These are phyloP conservation scores for Dendrobium nobile DNA, from an alignment of 106 monocot species.

Conservation along the genomic window DNA sequence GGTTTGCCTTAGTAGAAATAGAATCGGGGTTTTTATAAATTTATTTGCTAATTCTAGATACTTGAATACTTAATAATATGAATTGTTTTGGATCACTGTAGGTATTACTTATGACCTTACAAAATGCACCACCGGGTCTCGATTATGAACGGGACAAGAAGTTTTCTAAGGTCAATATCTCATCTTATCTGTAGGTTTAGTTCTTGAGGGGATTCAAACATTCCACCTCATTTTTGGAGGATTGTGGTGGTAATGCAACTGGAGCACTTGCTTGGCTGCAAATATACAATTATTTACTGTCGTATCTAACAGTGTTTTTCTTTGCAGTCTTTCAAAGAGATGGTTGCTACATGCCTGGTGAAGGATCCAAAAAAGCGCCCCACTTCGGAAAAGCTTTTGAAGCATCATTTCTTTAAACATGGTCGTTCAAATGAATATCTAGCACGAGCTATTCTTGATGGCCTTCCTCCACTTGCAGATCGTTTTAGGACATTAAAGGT, in stretches of 20 bases:
- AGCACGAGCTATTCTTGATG: constrained; percentile 51
- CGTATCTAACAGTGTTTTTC: neutral
- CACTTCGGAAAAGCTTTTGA: constrained; percentile 83
- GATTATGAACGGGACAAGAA: constrained; percentile 86
- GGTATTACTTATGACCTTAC: constrained; percentile 95
- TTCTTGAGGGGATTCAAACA: constrained; percentile 2
- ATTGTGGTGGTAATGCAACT: neutral
- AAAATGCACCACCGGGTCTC: constrained; percentile 95
- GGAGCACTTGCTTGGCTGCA: constrained; percentile 1
- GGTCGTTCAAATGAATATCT: constrained; percentile 68
- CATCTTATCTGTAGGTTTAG: constrained; percentile 4
- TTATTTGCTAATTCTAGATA: neutral
- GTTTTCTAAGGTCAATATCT: constrained; percentile 64
- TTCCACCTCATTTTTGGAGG: neutral
- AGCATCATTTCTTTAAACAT: constrained; percentile 87
- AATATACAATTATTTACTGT: constrained; percentile 1
- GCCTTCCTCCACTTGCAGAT: constrained; percentile 83
- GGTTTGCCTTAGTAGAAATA: constrained; percentile 22
- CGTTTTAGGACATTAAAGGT: constrained; percentile 84
- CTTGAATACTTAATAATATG: neutral
- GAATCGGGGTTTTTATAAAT: neutral
- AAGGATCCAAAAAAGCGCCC: constrained; percentile 98
- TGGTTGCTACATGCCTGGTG: constrained; percentile 84
- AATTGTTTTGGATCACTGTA: constrained; percentile 14
- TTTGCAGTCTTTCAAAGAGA: constrained; percentile 77